phyloP scores from a whole-genome alignment of 768 basidiomycete genomes.

The Lactarius sp. region DNA sequence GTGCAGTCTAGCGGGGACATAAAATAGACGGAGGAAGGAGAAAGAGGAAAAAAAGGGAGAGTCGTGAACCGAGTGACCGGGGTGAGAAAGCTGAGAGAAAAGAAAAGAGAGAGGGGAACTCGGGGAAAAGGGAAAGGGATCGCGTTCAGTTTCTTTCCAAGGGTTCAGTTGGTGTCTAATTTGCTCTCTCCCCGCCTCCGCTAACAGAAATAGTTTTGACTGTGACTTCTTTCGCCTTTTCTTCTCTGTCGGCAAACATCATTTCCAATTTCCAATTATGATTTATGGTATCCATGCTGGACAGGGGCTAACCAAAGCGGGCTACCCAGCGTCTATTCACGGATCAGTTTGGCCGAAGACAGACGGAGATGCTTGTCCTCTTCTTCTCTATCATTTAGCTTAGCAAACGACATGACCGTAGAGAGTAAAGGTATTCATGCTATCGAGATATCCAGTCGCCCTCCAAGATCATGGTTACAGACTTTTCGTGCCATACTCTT shows the following conservation, averaged over 20 bases:
- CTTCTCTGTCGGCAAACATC: neutral
- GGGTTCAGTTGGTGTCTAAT: neutral
- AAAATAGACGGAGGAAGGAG: neutral
- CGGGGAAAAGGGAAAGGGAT: neutral
- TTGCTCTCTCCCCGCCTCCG: neutral
- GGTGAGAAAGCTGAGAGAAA: neutral
- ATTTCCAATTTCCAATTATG: too few species aligned
- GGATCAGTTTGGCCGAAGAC: too few species aligned
- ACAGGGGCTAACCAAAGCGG: neutral
- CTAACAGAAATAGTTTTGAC: neutral
- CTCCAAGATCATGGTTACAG: slow-evolving; percentile 50
- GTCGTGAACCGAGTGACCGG: neutral
- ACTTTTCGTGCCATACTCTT: slow-evolving; percentile 48
- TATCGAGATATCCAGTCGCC: slow-evolving; percentile 51
- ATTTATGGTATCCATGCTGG: neutral
- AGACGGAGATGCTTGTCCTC: too few species aligned
- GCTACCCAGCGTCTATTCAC: too few species aligned
- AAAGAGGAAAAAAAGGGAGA: neutral
- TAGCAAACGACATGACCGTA: neutral
- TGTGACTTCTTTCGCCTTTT: neutral
- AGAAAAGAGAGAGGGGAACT: too few species aligned
- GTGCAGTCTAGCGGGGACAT: neutral
- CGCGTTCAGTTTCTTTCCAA: too few species aligned
- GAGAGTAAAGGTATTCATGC: slow-evolving; percentile 29
- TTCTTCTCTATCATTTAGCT: too few species aligned